phyloP scores from a whole-genome alignment of 1,284 basidiomycete genomes.

The Golubevia pallescens region DNA sequence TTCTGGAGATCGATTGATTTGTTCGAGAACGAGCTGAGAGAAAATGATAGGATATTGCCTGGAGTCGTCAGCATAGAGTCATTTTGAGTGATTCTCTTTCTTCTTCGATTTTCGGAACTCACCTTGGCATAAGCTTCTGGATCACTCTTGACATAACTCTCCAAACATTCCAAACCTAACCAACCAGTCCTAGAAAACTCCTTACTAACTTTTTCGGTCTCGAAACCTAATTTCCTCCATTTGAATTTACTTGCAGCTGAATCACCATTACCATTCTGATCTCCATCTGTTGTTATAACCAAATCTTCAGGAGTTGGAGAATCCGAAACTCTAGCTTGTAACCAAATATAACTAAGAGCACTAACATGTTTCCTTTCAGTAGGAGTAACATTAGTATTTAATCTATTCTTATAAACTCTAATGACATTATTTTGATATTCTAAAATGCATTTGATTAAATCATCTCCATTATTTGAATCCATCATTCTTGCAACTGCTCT shows the following conservation, averaged over 20 bases:
- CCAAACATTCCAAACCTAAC: slow-evolving; percentile 82
- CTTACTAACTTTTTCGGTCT: slow-evolving; percentile 77
- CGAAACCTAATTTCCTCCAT: slow-evolving; percentile 82
- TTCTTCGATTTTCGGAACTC: slow-evolving; percentile 16
- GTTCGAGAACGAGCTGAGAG: slow-evolving; percentile 77
- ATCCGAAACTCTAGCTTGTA: slow-evolving; percentile 44
- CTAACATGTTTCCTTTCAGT: slow-evolving; percentile 48
- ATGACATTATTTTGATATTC: slow-evolving; percentile 90
- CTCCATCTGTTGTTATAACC: neutral
- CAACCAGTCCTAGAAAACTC: slow-evolving; percentile 85
- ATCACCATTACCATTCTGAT: neutral
- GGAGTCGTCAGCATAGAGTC: neutral
- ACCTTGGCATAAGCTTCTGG: slow-evolving; percentile 83
- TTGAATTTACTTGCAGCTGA: slow-evolving; percentile 64
- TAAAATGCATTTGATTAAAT: slow-evolving; percentile 82
- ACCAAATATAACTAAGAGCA: slow-evolving; percentile 51
- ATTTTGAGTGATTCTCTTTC: too few relatives aligned
- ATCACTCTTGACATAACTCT: slow-evolving; percentile 75
- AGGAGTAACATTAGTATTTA: slow-evolving; percentile 73
- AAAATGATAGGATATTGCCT: neutral
- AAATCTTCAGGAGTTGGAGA: neutral
- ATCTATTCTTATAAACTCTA: slow-evolving; percentile 79
- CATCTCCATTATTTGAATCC: slow-evolving; percentile 82
- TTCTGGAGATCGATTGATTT: slow-evolving; percentile 77
- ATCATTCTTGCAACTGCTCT: slow-evolving; percentile 72